These are phyloP conservation scores for Candida endomychidarum DNA, from an alignment of 805 yeast species.

Conservation along the genomic window DNA sequence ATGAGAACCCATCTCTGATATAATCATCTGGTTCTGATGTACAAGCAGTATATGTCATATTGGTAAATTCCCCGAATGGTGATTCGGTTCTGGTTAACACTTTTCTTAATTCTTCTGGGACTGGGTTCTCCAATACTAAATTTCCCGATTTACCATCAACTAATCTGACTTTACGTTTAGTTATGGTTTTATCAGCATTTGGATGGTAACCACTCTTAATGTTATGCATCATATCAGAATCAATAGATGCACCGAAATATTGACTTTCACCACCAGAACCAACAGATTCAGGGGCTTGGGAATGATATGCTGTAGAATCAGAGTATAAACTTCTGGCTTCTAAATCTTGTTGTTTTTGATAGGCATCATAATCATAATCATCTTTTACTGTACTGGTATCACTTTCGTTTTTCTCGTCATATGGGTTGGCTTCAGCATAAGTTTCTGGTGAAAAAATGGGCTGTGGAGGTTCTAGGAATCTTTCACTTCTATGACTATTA, in stretches of 20 bases:
- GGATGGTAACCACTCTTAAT: constrained; percentile 46
- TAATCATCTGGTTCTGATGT: constrained; percentile 91
- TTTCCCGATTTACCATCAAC: constrained; percentile 66
- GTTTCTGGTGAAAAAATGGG: constrained; percentile 65
- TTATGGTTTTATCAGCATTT: constrained; percentile 64
- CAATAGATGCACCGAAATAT: constrained; percentile 47
- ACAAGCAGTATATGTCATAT: constrained; percentile 97
- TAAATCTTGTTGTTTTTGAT: constrained; percentile 30
- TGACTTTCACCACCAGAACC: constrained; percentile 20
- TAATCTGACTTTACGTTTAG: constrained; percentile 71
- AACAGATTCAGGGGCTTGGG: constrained; percentile 24
- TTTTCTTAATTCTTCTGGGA: constrained; percentile 83
- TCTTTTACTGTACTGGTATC: constrained; percentile 18
- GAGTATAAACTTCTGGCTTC: constrained; percentile 38
- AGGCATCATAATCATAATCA: constrained; percentile 34
- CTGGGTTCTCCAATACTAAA: constrained; percentile 88
- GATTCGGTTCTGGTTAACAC: constrained; percentile 81
- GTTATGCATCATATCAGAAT: constrained; percentile 47
- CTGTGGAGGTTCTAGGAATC: constrained; percentile 61
- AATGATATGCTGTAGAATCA: constrained; percentile 35
- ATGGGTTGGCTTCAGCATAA: constrained; percentile 55
- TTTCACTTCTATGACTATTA: constrained; percentile 42
- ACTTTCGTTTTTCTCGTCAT: constrained; percentile 17
- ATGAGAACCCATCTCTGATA: constrained; percentile 73
- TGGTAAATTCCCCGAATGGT: constrained; percentile 83